Evolutionary conservation across 2,329 filamentous ascomycete genomes (phyloP), one percentile per base, ranked within the genome.

Genomic region (Macrophomina tecta): DNA sequence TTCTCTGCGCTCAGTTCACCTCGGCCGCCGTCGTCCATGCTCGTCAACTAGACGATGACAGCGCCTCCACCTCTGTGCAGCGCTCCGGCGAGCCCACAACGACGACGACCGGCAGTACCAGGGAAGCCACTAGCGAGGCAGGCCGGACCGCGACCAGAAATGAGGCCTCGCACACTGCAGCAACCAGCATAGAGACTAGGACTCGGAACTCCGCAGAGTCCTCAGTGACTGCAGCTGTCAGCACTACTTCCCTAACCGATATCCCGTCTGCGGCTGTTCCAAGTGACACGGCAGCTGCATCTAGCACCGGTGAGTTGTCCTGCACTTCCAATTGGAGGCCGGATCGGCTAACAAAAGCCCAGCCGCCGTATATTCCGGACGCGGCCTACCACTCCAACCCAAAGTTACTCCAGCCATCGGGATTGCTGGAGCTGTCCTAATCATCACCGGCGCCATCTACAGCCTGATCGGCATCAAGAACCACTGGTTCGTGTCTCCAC

Each of bases 391-490:
- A 0, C 81, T 97, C 40, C 73, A 86, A 30, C 93, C 94, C 0
- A 80, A 78, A 65, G 84, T 98, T 56, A 97, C 93, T 1, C 93
- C 94, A 3, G 93, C 90, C 48, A 89, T 92, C 79, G 92, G 89
- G 3, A 86, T 97, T 58, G 89, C 89, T 40, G 94, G 94, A 30
- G 86, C 90, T 23, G 82, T 97, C 60, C 83, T 98, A 68, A 83
- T 98, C 51, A 75, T 89, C 4, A 87, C 89, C 8, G 94, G 94
- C n/a, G 74, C 85, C 8, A 82, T 87, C 6, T 90, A 95, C 74
- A 85, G 87, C 7, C 79, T 97, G 23, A 85, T 97, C 70, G 94
- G 94, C 1, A 92, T 97, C 73, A 94, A 92, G 78, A 92, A 92
- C 73, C 85, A 86, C 77, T 90, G 87, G 87, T 85, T 69, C 30